Percentiles rank a stretch among this genome's conserved stretches.
Conservation (phyloP, 2,329 filamentous ascomycete genomes). For the Penicillium sclerotiorum region DNA sequence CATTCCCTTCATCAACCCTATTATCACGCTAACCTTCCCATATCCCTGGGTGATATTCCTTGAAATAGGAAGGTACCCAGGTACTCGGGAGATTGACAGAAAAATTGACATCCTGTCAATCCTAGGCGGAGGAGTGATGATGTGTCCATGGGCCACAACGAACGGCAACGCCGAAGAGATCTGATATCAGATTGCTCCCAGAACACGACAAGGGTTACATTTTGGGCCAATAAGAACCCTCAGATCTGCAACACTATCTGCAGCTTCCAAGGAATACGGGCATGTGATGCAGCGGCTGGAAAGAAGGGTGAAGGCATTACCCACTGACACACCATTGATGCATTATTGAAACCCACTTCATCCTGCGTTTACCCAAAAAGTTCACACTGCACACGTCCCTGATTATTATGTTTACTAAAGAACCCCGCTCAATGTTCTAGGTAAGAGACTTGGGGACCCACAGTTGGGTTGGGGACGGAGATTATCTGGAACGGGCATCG, state of each 20-base stretch:
- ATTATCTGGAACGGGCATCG: slow-evolving; percentile 16
- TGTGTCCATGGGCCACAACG: neutral
- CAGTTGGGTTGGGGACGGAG: neutral
- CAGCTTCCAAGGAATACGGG: slow-evolving; percentile 2
- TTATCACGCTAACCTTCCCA: no score
- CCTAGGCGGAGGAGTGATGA: neutral
- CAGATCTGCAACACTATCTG: slow-evolving; percentile 8
- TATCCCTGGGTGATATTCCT: no score
- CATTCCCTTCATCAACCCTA: no score
- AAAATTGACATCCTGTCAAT: neutral
- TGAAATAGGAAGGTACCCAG: no score
- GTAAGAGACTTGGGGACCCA: neutral
- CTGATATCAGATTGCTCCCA: slow-evolving; percentile 2
- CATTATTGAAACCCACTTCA: neutral
- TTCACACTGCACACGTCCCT: no score
- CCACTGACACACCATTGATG: no score
- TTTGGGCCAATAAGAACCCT: neutral
- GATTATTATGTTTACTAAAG: no score
- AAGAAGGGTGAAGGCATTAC: neutral
- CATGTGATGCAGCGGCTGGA: slow-evolving; percentile 1
- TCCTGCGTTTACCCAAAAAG: neutral
- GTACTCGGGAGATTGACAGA: neutral
- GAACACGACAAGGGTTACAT: no score
- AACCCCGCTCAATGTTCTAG: neutral
- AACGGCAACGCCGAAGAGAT: slow-evolving; percentile 13